These are phyloP conservation scores for Metschnikowia borealis DNA, from an alignment of 805 yeast genomes.

Conservation along the genomic window DNA sequence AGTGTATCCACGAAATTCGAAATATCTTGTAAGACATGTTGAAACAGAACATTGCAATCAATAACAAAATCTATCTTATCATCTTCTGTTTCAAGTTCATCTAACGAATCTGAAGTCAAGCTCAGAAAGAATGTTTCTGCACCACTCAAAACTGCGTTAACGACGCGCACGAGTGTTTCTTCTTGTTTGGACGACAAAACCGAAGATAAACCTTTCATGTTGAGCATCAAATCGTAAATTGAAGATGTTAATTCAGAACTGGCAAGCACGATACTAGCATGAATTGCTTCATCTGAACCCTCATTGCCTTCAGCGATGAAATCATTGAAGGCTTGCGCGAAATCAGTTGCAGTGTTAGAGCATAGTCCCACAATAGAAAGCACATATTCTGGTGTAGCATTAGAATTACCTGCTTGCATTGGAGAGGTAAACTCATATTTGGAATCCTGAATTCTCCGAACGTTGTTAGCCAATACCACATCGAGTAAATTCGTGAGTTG, in stretches of 20 bases:
- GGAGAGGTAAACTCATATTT: constrained; percentile 70
- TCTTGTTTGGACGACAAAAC: constrained; percentile 51
- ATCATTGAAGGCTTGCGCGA: constrained; percentile 71
- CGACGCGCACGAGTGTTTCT: constrained; percentile 44
- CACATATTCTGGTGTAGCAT: constrained; percentile 66
- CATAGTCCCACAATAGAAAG: constrained; percentile 68
- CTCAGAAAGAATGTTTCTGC: constrained; percentile 60
- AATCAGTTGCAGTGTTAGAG: constrained; percentile 69
- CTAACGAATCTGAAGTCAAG: constrained; percentile 50
- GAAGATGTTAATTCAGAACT: constrained; percentile 61
- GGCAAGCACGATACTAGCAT: constrained; percentile 56
- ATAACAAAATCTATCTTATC: constrained; percentile 75
- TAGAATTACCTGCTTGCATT: constrained; percentile 77
- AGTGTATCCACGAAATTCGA: constrained; percentile 53
- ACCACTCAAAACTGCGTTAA: constrained; percentile 56
- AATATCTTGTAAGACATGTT: constrained; percentile 61
- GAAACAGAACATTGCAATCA: constrained; percentile 69
- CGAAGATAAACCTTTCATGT: constrained; percentile 66
- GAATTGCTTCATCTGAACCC: constrained; percentile 46
- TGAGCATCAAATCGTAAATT: constrained; percentile 57
- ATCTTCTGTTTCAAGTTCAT: constrained; percentile 49
- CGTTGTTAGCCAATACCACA: constrained; percentile 64
- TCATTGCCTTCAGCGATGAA: constrained; percentile 73
- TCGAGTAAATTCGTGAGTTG: constrained; percentile 58
- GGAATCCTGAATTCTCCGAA: constrained; percentile 69